Conservation (phyloP, 129 eudicot species). For the Calendula officinalis region DNA sequence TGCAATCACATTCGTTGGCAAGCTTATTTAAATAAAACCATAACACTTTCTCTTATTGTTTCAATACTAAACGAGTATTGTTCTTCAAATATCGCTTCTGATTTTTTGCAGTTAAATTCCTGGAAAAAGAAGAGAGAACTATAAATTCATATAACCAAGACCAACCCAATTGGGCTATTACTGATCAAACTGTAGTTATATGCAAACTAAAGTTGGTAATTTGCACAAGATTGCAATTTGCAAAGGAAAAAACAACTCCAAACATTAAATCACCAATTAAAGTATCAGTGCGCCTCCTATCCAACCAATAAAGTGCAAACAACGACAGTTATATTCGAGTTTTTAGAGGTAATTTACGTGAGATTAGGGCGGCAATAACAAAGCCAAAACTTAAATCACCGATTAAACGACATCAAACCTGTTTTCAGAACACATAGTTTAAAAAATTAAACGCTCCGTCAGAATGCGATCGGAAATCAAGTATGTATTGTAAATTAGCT, state of each 20-base stretch:
- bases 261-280: constrained; percentile 10
- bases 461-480: constrained; percentile 21
- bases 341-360: background rate
- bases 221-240: background rate
- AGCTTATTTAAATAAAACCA: constrained; percentile 11
- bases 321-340: too few species aligned
- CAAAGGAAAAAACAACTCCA: background rate
- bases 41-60: constrained; percentile 5
- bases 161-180: background rate
- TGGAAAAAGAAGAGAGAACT: constrained; percentile 13
- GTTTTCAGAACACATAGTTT: background rate
- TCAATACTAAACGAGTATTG: background rate
- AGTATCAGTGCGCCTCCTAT: constrained; percentile 5
- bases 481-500: background rate
- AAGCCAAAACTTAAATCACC: background rate
- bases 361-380: constrained; percentile 5
- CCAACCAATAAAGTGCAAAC: background rate
- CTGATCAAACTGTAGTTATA: background rate
- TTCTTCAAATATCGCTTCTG: background rate
- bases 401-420: constrained; percentile 1
- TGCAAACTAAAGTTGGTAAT: background rate
- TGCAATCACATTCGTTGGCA: constrained; percentile 15
- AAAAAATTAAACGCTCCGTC: too few species aligned
- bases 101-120: constrained; percentile 18
- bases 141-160: too few species aligned